Base-by-base conservation (phyloP, 176 grass and related monocot species). In the Dactylis glomerata region DNA sequence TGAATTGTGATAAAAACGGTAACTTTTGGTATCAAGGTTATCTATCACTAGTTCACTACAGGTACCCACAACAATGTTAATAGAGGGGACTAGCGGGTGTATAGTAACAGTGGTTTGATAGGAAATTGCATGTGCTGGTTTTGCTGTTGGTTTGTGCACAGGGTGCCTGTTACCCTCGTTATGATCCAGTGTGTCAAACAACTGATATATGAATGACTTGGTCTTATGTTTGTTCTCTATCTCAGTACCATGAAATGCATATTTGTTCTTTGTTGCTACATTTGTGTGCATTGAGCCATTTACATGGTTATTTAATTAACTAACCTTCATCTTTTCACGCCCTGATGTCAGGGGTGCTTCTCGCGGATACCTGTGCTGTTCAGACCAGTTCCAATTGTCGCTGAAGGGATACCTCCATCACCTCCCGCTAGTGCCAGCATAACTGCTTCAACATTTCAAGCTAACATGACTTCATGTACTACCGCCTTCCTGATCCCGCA, bases 391-490 rank as follows among this genome's bases (percentile, higher is more conserved):
- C 37, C 84, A 51, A 63, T 65, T 68, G 57, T 74, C 14, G 8
- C 80, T 8, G 68, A 89, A 32, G 79, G 80, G 67, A 59, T 75
- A 42, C 36, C 75, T 59, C 45, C 84, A 47, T 34, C 56, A 10
- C 47, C 68, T 80, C 9, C 84, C 12, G 37, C 33, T 28, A 46
- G 56, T 80, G 67, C 75, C 30, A 80, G 26, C 71, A 73, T 79
- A 59, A 30, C 56, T 80, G 19, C 68, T 67, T 68, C 69, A 12
- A 51, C 49, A 32, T 83, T 71, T 75, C 33, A 86, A 89, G 75
- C 79, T 86, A 86, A 86, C 86, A 69, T 51, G 41, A 76, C 80
- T 76, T 61, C 64, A 70, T 88, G 74, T 83, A 67, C 86, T 44
- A 75, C 50, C 58, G 9, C 8, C 37, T 89, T 86, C 59, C 54